Percentiles rank a stretch among this genome's conserved stretches.
phyloP scores from a whole-genome alignment of 441 rosid genomes.

The Eruca vesicaria region DNA sequence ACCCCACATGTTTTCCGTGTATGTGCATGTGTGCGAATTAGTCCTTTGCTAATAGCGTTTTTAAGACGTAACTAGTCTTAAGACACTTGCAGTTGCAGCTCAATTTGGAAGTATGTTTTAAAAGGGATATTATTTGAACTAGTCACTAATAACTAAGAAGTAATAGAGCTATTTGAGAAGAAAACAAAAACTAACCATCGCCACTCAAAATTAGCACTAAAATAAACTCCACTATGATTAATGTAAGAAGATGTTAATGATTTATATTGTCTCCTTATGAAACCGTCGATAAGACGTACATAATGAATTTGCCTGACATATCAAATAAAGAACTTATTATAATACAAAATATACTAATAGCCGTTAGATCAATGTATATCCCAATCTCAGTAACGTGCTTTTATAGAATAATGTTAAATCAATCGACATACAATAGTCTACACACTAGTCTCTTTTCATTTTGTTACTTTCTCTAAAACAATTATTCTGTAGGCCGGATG shows the following conservation, averaged over 20 bases:
- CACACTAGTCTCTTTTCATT: neutral
- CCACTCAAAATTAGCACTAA: neutral
- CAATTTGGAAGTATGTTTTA: neutral
- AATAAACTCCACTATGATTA: neutral
- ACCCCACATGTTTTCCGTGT: slow-evolving; percentile 20
- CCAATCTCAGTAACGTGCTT: neutral
- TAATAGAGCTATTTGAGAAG: neutral
- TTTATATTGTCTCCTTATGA: neutral
- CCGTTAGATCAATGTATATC: neutral
- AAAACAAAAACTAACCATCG: neutral
- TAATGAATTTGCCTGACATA: neutral
- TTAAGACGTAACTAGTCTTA: neutral
- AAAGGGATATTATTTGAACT: neutral
- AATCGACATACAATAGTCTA: neutral
- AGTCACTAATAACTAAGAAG: neutral
- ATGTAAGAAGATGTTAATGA: neutral
- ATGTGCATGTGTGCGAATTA: neutral
- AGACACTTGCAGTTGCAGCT: neutral
- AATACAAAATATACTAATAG: neutral
- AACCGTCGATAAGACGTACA: neutral
- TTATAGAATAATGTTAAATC: neutral
- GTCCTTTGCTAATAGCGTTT: neutral
- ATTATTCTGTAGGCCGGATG: neutral
- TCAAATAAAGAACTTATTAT: neutral
- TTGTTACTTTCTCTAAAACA: neutral